Percentiles rank a stretch among this genome's conserved stretches.
These are phyloP conservation scores for Ogataea pignaliae DNA, from an alignment of 805 yeast species.

Conservation along the genomic window DNA sequence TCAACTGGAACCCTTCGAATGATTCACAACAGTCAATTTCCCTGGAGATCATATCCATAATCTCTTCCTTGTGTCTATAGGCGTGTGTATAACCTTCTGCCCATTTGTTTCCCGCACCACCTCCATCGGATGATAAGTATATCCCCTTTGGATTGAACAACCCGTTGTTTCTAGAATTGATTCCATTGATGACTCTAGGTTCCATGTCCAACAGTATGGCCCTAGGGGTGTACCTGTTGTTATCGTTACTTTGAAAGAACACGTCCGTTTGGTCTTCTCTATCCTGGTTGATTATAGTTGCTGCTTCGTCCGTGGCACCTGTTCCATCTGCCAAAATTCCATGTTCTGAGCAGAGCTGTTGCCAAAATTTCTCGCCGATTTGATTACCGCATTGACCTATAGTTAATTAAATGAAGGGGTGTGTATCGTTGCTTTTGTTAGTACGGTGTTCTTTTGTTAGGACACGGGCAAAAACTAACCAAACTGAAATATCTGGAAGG, in stretches of 20 bases:
- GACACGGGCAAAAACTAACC: background rate
- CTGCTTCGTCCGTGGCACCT: constrained; percentile 33
- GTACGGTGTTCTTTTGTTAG: constrained; percentile 7
- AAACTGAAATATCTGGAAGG: background rate
- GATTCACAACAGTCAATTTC: constrained; percentile 90
- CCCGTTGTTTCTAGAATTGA: constrained; percentile 41
- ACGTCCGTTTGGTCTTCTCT: constrained; percentile 75
- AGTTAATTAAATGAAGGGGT: too few species aligned
- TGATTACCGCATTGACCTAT: constrained; percentile 96
- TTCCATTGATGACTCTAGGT: constrained; percentile 77
- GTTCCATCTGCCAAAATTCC: constrained; percentile 71
- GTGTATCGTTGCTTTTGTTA: too few species aligned
- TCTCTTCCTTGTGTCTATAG: constrained; percentile 58
- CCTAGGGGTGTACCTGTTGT: constrained; percentile 78
- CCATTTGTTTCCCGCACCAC: constrained; percentile 98
- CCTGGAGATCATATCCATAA: constrained; percentile 78
- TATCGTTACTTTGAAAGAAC: constrained; percentile 72
- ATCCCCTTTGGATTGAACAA: constrained; percentile 82
- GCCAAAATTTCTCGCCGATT: constrained; percentile 90
- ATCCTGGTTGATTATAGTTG: constrained; percentile 8
- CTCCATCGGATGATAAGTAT: constrained; percentile 73
- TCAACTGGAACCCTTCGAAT: constrained; percentile 81
- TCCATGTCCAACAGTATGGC: constrained; percentile 83
- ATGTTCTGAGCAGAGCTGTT: constrained; percentile 81
- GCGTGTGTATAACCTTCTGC: constrained; percentile 84